A percentile compares a stretch with the other conserved stretches of the same genome.
Evolutionary conservation across 179 eudicot species (phyloP).

Genomic region (Monotropa hypopitys): DNA sequence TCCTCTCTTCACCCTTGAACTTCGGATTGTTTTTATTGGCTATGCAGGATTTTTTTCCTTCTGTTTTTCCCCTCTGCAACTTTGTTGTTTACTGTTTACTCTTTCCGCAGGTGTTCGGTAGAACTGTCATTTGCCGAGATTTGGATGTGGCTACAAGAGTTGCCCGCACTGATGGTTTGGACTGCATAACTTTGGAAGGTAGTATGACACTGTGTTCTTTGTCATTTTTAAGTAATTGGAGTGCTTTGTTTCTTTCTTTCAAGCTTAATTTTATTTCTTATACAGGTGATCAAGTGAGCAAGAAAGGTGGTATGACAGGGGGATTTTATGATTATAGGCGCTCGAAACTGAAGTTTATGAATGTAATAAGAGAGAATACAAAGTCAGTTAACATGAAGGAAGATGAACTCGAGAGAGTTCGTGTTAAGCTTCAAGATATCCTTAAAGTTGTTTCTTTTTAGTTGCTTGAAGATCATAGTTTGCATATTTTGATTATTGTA

Average conservation of each 20-base stretch:
- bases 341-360: constrained; percentile 82
- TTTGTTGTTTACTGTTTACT: not conserved
- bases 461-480: not conserved
- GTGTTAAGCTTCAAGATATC: constrained; percentile 77
- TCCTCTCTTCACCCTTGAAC: not conserved
- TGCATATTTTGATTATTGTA: not conserved
- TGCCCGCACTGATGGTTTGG: constrained; percentile 79
- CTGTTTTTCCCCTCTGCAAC: not conserved
- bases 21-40: not conserved
- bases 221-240: constrained; percentile 8
- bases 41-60: not conserved
- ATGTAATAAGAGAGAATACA: constrained; percentile 47
- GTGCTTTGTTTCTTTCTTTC: constrained; percentile 8
- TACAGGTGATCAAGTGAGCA: constrained; percentile 98
- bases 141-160: constrained; percentile 91
- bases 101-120: constrained; percentile 59
- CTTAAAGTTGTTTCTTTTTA: constrained; percentile 22
- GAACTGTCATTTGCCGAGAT: constrained; percentile 83
- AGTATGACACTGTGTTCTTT: constrained; percentile 9
- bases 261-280: constrained; percentile 11
- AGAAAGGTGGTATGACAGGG: constrained; percentile 99
- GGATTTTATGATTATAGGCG: constrained; percentile 91
- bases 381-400: constrained; percentile 40
- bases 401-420: constrained; percentile 46
- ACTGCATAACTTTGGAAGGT: constrained; percentile 98